Conservation (phyloP, 768 basidiomycete genomes). For the Symmetrospora coprosmae region DNA sequence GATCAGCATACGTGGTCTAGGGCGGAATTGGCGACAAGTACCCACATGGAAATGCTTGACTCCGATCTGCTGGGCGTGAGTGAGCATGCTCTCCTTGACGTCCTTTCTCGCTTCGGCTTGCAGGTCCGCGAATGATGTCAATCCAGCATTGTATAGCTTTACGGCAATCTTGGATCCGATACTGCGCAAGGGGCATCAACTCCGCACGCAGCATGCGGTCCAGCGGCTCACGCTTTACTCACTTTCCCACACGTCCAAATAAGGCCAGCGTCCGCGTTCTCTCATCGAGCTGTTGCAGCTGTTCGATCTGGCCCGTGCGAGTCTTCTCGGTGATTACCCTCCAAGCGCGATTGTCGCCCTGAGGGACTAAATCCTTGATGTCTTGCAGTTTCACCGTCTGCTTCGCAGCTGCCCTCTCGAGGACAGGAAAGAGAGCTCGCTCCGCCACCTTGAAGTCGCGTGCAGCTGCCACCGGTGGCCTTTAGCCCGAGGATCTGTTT, state of each 20-base stretch:
- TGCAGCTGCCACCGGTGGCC: neutral
- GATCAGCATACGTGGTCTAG: neutral
- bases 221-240: neutral
- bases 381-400: neutral
- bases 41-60: conserved; percentile 22
- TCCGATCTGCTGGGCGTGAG: conserved; percentile 25
- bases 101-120: neutral
- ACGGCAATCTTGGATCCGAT: conserved; percentile 20
- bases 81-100: conserved; percentile 11
- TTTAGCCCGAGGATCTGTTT: neutral
- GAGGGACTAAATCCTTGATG: neutral
- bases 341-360: neutral
- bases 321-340: neutral
- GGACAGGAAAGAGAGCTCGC: neutral
- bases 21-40: neutral
- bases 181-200: neutral
- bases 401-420: neutral
- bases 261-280: neutral
- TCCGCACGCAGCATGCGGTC: neutral
- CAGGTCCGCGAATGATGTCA: conserved; percentile 18
- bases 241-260: neutral
- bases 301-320: neutral
- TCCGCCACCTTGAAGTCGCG: neutral
- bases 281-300: neutral
- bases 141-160: conserved; percentile 7